Evolutionary conservation across 345 rosid genomes (phyloP).

Genomic region (Anastatica hierochuntica): DNA sequence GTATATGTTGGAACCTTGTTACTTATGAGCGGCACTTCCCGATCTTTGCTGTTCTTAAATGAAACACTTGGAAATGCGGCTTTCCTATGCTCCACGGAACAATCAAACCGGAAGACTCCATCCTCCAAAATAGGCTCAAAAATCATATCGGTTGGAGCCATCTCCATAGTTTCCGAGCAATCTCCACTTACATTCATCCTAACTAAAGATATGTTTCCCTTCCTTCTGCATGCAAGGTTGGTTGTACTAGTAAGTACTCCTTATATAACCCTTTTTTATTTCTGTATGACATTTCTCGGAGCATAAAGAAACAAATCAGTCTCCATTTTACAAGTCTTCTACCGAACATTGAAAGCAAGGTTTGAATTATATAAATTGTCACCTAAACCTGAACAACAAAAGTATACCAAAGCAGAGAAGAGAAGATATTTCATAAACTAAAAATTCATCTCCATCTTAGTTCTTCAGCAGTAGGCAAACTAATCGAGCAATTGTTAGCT

Average conservation of each 20-base stretch:
- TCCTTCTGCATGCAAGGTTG: conserved; percentile 37
- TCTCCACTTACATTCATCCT: conserved; percentile 37
- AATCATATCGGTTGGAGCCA: conserved; percentile 40
- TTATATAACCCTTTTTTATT: background rate
- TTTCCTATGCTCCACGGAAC: conserved; percentile 41
- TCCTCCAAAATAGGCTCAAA: conserved; percentile 63
- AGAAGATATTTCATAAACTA: background rate
- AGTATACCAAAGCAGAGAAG: background rate
- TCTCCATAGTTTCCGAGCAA: conserved; percentile 24
- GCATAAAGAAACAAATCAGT: conserved; percentile 4
- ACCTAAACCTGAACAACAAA: background rate
- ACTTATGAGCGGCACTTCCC: conserved; percentile 42
- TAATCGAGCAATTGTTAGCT: background rate
- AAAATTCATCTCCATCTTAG: background rate
- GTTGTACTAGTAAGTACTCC: conserved; percentile 9
- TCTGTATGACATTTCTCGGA: conserved; percentile 20
- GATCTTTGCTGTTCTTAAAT: conserved; percentile 37
- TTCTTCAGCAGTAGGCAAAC: background rate
- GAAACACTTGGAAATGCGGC: conserved; percentile 66
- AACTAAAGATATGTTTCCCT: conserved; percentile 5
- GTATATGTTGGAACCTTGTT: conserved; percentile 36
- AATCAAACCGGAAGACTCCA: conserved; percentile 73
- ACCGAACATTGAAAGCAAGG: background rate
- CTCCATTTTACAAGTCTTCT: background rate
- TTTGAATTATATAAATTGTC: background rate